phyloP scores from a whole-genome alignment of 495 filamentous ascomycete species.

The Aspergillus bertholletiae region DNA sequence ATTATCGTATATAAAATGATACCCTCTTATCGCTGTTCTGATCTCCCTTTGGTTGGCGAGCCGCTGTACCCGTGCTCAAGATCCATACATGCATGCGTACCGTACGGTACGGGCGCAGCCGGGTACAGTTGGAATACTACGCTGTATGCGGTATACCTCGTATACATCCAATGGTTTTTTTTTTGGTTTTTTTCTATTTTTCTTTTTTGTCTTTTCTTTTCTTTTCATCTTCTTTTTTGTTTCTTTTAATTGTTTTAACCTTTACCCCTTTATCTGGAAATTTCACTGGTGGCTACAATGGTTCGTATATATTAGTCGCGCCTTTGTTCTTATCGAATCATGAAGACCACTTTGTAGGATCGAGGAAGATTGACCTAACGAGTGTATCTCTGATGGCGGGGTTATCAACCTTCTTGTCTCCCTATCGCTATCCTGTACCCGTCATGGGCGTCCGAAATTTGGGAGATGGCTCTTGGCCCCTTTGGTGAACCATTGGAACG shows the following conservation, averaged over 20 bases:
- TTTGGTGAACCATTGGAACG: not conserved
- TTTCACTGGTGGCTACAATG: not conserved
- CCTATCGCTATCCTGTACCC: not conserved
- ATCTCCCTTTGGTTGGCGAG: slow-evolving; percentile 14
- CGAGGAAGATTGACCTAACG: not conserved
- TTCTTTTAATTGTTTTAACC: not conserved
- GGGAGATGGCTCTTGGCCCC: not conserved
- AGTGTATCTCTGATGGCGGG: not conserved
- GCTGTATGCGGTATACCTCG: not conserved
- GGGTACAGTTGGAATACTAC: slow-evolving; percentile 7
- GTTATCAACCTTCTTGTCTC: not conserved
- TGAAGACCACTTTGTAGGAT: too few species aligned
- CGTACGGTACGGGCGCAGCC: slow-evolving; percentile 16
- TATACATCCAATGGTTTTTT: not conserved
- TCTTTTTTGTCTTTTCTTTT: not conserved
- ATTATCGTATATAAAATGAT: slow-evolving; percentile 14
- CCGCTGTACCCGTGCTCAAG: slow-evolving; percentile 17
- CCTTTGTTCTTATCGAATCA: not conserved
- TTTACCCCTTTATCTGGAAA: not conserved
- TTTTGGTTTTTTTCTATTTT: not conserved
- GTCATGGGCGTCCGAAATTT: not conserved
- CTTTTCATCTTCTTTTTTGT: not conserved
- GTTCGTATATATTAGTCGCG: not conserved
- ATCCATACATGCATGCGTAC: slow-evolving; percentile 14
- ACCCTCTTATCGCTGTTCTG: slow-evolving; percentile 15